Evolutionary conservation across 2,329 filamentous ascomycete species (phyloP).

Genomic region (Lachnellula cervina): DNA sequence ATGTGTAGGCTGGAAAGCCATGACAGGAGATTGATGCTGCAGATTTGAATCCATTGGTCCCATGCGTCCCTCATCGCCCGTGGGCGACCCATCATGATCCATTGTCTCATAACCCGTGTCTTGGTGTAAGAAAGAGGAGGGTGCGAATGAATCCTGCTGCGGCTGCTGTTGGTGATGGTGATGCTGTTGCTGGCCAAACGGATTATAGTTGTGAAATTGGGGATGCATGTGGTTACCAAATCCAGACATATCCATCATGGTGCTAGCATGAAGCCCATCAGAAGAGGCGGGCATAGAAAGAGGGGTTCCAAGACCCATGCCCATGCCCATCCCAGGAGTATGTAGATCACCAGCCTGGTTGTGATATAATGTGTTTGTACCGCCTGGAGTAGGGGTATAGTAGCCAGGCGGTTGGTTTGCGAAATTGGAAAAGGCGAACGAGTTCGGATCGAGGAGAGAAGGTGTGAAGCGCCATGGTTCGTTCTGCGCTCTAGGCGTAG

Average conservation of each 20-base stretch:
- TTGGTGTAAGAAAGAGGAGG: slow-evolving; percentile 75
- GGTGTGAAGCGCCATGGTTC: slow-evolving; percentile 87
- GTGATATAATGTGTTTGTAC: slow-evolving; percentile 75
- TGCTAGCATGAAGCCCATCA: slow-evolving; percentile 55
- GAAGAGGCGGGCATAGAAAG: slow-evolving; percentile 72
- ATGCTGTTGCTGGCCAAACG: slow-evolving; percentile 56
- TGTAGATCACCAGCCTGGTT: slow-evolving; percentile 81
- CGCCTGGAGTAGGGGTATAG: slow-evolving; percentile 83
- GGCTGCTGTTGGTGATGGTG: slow-evolving; percentile 35
- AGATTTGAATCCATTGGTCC: slow-evolving; percentile 56
- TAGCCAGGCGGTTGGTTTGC: slow-evolving; percentile 76
- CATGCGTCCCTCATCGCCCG: slow-evolving; percentile 54
- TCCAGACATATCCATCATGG: slow-evolving; percentile 59
- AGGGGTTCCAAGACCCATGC: slow-evolving; percentile 54
- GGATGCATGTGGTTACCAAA: slow-evolving; percentile 54
- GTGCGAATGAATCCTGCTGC: slow-evolving; percentile 57
- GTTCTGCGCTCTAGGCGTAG: slow-evolving; percentile 72
- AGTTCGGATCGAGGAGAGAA: slow-evolving; percentile 80
- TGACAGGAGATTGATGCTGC: slow-evolving; percentile 55
- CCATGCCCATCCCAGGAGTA: slow-evolving; percentile 75
- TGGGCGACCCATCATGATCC: slow-evolving; percentile 67
- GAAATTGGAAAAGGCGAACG: slow-evolving; percentile 74
- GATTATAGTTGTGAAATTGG: slow-evolving; percentile 63
- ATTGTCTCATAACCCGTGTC: slow-evolving; percentile 76
- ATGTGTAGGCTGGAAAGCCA: slow-evolving; percentile 50